Conservation (phyloP, 768 basidiomycete genomes). For the Lactarius quietus region DNA sequence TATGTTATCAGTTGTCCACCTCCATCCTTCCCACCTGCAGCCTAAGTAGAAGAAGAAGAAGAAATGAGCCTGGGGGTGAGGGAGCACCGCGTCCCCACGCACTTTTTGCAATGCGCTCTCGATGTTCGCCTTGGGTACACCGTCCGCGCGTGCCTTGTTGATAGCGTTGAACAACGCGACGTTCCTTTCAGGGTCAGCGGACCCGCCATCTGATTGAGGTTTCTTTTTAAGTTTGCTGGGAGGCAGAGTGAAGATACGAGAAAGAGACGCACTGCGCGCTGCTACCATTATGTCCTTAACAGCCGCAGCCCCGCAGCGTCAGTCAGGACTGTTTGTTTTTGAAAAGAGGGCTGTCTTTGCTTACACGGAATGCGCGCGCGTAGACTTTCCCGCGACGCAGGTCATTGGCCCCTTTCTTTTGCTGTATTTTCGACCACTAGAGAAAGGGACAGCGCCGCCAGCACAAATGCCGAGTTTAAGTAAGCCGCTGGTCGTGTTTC, state of each 20-base stretch:
- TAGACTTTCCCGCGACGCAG: conserved; percentile 20
- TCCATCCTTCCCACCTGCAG: conserved; percentile 17
- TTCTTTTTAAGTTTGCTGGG: not conserved
- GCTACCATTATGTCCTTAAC: conserved; percentile 25
- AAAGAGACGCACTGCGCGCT: conserved; percentile 24
- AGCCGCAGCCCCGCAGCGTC: not conserved
- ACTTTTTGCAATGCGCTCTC: conserved; percentile 26
- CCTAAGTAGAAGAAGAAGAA: not conserved
- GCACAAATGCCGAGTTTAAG: not conserved
- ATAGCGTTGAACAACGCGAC: conserved; percentile 20
- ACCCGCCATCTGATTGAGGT: conserved; percentile 22
- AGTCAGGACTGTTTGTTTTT: not conserved
- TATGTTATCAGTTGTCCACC: conserved; percentile 19
- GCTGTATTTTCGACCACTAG: conserved; percentile 28
- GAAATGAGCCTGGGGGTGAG: not conserved
- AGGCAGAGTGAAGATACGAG: not conserved
- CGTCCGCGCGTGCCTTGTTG: conserved; percentile 21
- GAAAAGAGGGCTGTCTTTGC: not conserved
- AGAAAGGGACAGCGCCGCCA: not conserved
- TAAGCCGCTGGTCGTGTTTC: not conserved
- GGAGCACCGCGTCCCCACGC: not conserved
- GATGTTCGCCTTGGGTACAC: conserved; percentile 26
- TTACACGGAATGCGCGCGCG: conserved; percentile 20
- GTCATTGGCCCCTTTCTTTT: conserved; percentile 24
- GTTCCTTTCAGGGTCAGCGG: conserved; percentile 19